Percentiles rank a stretch among this genome's conserved stretches.
Conservation (phyloP, 345 rosid species). For the Cardamine occulta region DNA sequence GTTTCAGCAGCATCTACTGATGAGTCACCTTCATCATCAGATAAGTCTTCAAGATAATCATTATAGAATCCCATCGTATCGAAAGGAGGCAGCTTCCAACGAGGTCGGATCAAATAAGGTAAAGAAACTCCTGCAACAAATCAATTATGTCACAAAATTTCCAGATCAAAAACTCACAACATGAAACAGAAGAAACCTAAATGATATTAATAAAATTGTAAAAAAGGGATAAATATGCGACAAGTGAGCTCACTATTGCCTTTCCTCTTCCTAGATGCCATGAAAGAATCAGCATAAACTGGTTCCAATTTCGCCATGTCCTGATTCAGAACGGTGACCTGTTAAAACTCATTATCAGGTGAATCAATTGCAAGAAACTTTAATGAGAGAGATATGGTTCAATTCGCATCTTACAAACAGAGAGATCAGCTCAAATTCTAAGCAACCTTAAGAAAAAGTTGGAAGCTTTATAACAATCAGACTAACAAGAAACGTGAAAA, state of each 20-base stretch:
- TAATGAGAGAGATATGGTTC: background rate
- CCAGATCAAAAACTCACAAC: background rate
- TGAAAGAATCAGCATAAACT: background rate
- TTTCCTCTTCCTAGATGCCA: constrained; percentile 28
- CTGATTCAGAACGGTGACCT: background rate
- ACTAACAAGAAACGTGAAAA: background rate
- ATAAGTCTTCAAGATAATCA: constrained; percentile 3
- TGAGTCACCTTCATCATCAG: constrained; percentile 22
- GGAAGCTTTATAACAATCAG: background rate
- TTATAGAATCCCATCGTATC: constrained; percentile 7
- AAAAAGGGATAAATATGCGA: background rate
- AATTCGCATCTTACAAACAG: background rate
- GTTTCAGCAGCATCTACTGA: background rate
- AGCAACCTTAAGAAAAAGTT: background rate
- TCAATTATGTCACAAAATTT: background rate
- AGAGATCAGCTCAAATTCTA: background rate
- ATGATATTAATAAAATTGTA: background rate
- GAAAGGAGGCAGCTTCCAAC: background rate
- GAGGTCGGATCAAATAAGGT: constrained; percentile 42
- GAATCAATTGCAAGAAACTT: background rate
- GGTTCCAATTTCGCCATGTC: constrained; percentile 13
- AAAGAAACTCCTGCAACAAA: constrained; percentile 31
- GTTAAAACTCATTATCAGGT: background rate
- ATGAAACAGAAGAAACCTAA: background rate
- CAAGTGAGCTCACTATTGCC: constrained; percentile 1